phyloP scores from a whole-genome alignment of 1,284 basidiomycete genomes.

The Moesziomyces sp. region DNA sequence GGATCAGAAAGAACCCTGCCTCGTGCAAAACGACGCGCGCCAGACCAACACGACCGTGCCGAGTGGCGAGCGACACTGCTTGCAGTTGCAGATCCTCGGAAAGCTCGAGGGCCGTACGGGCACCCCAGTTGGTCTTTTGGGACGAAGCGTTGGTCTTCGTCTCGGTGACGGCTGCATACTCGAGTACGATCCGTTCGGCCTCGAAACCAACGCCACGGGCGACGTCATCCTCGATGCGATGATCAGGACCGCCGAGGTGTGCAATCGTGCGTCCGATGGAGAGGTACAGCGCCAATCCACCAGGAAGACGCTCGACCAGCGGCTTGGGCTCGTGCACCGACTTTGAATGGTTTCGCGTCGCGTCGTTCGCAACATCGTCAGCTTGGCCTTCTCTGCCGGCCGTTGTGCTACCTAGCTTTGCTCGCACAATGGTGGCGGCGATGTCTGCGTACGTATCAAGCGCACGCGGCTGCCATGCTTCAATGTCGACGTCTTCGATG shows the following conservation, averaged over 20 bases:
- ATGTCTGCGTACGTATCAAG: constrained; percentile 40
- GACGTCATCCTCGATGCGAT: constrained; percentile 43
- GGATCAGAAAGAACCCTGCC: constrained; percentile 65
- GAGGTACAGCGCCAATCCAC: constrained; percentile 43
- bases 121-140: constrained; percentile 45
- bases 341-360: background rate
- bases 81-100: constrained; percentile 55
- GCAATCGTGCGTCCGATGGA: constrained; percentile 53
- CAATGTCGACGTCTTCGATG: constrained; percentile 58
- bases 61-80: constrained; percentile 37
- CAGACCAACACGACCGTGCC: constrained; percentile 45
- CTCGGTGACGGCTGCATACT: constrained; percentile 44
- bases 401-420: background rate
- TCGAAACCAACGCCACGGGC: constrained; percentile 58
- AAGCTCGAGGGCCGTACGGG: constrained; percentile 53
- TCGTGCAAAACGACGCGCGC: constrained; percentile 53
- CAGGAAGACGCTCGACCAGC: constrained; percentile 49
- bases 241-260: constrained; percentile 54
- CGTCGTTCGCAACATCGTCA: background rate
- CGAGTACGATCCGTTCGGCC: constrained; percentile 49
- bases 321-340: constrained; percentile 7
- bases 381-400: background rate
- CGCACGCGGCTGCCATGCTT: constrained; percentile 52
- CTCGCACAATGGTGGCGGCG: constrained; percentile 12
- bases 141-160: constrained; percentile 27